phyloP scores from a whole-genome alignment of 768 basidiomycete species.

The Lactarius sanguifluus region DNA sequence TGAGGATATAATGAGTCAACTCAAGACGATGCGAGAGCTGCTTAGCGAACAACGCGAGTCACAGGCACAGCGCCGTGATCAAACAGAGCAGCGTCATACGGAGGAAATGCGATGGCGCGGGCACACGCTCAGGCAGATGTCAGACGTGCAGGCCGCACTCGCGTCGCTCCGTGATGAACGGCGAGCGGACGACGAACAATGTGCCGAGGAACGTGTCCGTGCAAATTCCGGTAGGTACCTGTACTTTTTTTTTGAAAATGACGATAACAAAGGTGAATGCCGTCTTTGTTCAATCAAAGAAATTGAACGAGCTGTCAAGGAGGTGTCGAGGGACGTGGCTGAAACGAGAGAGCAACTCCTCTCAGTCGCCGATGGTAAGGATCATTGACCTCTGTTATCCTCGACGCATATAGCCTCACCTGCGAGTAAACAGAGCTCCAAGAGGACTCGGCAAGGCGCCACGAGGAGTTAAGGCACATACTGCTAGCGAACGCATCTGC shows the following conservation, averaged over 20 bases:
- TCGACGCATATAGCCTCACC: background rate
- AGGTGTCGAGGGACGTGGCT: constrained; percentile 1
- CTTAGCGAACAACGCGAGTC: constrained; percentile 10
- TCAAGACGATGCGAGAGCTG: constrained; percentile 16
- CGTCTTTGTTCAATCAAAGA: background rate
- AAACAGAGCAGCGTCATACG: constrained; percentile 12
- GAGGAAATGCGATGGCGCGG: constrained; percentile 15
- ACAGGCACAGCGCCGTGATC: constrained; percentile 14
- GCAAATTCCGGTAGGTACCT: constrained; percentile 19
- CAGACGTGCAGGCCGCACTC: constrained; percentile 18
- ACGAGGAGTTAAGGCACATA: constrained; percentile 25
- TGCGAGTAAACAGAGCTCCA: constrained; percentile 18
- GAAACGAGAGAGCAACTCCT: constrained; percentile 18
- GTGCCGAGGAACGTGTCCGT: constrained; percentile 11
- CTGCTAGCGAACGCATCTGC: constrained; percentile 29
- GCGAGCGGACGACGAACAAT: constrained; percentile 14
- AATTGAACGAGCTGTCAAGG: constrained; percentile 11
- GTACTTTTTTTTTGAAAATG: background rate
- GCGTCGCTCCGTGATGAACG: constrained; percentile 14
- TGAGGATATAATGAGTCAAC: constrained; percentile 24
- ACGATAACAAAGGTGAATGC: constrained; percentile 5
- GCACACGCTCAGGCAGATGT: constrained; percentile 14
- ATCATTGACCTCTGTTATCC: background rate
- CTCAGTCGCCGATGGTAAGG: constrained; percentile 19
- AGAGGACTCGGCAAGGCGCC: constrained; percentile 26